Base-by-base conservation (phyloP, 345 rosid genomes). In the Anacardium occidentale region DNA sequence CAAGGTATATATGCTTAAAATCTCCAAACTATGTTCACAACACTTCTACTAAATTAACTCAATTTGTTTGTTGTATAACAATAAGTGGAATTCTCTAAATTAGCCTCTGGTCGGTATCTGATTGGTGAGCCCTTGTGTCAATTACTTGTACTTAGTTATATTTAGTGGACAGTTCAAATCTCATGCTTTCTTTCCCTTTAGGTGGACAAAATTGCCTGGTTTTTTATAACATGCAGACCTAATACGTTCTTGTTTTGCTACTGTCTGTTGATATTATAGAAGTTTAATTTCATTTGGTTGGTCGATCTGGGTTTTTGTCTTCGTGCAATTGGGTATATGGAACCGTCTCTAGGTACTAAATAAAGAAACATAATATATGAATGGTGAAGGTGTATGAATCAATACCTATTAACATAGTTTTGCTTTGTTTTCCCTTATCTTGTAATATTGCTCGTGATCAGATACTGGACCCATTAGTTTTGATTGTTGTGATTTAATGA, bases 1-100 rank as follows among this genome's bases (percentile, higher is more conserved):
- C 78, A 86, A 91, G 94, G 97, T 92, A 79, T 18, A 40, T 63
- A 53, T 54, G 24, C 48, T 53, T 62, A 32, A 61, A 26, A 57
- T 20, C 53, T 70, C 37, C 9, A 10, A 22, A 21, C 51, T 32
- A 21, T 25, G 18, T 20, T 0, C 13, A 6, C 7, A 18, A 32
- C n/a, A 58, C 3, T 60, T 22, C 48, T 26, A 51, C 66, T 71
- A 51, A 52, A 61, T 61, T 29, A 29, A 60, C 50, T 20, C 3
- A 22, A 65, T 11, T n/a, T 70, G 7, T 11, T 11, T 70, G 10
- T 15, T 68, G 13, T 12, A 32, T 47, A 64, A 64, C 13, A 14
- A 66, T 17, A 15, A 17, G 26, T 6, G 26, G 5, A 29, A 1
- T 3, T 29, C 32, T 29, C 32, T 34, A 20, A 53, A 6, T 20